Percentiles rank a stretch among this genome's conserved stretches.
phyloP scores from a whole-genome alignment of 176 grass and related monocot genomes.

The Avena insularis region DNA sequence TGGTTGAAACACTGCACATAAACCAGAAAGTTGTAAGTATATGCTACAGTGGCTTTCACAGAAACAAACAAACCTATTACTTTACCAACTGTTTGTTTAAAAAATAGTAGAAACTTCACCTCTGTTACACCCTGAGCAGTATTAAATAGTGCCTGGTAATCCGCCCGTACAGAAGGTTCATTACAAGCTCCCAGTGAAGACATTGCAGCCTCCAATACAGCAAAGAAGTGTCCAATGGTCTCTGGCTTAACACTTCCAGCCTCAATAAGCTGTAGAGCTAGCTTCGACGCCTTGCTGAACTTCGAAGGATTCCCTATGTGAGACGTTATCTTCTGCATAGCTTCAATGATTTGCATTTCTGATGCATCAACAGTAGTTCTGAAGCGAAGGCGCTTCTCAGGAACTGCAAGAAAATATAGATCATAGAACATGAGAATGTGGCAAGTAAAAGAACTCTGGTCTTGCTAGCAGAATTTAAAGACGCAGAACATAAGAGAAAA shows the following conservation, averaged over 20 bases:
- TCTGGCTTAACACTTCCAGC: slow-evolving; percentile 84
- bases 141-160: slow-evolving; percentile 73
- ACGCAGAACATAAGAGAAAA: background rate
- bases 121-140: slow-evolving; percentile 66
- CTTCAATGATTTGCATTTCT: slow-evolving; percentile 80
- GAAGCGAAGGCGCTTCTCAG: slow-evolving; percentile 81
- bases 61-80: background rate
- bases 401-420: slow-evolving; percentile 39
- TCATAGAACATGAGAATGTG: background rate
- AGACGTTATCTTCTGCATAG: slow-evolving; percentile 91
- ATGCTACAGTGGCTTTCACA: slow-evolving; percentile 22
- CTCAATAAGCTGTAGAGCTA: slow-evolving; percentile 81
- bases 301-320: slow-evolving; percentile 91
- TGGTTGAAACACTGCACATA: slow-evolving; percentile 68
- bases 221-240: slow-evolving; percentile 76
- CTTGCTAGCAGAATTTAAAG: background rate
- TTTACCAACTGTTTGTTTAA: background rate
- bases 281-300: slow-evolving; percentile 92
- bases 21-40: slow-evolving; percentile 32
- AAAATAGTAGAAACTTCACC: slow-evolving; percentile 51
- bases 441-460: background rate
- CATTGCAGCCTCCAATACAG: slow-evolving; percentile 81
- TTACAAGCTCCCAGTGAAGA: slow-evolving; percentile 69
- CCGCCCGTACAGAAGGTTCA: slow-evolving; percentile 58
- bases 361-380: slow-evolving; percentile 86